Conservation (phyloP, 73 alveolate genomes). For the Paramecium sonneborni region DNA sequence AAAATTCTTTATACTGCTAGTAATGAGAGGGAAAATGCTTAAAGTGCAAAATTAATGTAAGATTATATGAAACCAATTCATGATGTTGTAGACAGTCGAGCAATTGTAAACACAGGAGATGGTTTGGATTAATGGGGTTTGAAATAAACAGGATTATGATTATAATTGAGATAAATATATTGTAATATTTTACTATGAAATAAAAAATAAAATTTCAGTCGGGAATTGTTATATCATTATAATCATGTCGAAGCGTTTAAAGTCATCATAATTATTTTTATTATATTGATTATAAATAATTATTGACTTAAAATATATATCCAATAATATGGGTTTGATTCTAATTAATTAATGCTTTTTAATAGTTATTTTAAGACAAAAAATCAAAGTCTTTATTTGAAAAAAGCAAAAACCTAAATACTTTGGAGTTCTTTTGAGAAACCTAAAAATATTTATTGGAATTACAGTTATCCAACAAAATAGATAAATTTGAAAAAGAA, state of each 20-base stretch:
- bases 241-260: conserved; percentile 41
- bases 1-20: not conserved
- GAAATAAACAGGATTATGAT: not conserved
- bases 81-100: conserved; percentile 1
- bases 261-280: not conserved
- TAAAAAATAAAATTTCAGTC: not conserved
- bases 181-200: not conserved
- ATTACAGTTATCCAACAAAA: not conserved
- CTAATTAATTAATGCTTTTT: not conserved
- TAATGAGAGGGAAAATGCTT: not conserved
- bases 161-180: not conserved
- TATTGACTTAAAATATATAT: not conserved
- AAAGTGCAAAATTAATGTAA: not conserved
- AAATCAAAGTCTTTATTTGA: not conserved
- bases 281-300: not conserved
- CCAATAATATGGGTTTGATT: not conserved
- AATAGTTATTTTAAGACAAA: not conserved
- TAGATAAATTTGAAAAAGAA: not conserved
- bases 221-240: conserved; percentile 29
- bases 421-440: not conserved
- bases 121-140: conserved; percentile 19
- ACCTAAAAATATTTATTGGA: not conserved
- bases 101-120: not conserved
- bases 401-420: not conserved
- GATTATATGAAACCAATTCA: conserved; percentile 27